A percentile compares a stretch with the other conserved stretches of the same genome.
Evolutionary conservation across 106 monocot genomes (phyloP).

Genomic region (Phalaenopsis aphrodite): DNA sequence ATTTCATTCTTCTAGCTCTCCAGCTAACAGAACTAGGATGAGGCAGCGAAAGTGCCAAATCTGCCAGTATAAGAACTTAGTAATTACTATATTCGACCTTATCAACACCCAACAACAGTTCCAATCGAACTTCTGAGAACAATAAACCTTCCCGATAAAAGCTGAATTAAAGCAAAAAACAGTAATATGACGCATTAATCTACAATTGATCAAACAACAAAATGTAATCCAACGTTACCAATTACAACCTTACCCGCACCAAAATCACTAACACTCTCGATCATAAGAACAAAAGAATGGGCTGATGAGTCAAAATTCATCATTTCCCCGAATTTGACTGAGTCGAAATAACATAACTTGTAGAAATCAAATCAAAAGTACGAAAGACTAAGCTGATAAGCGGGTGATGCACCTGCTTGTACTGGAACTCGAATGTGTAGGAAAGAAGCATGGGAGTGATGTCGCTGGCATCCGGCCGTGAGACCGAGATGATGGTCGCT

Average conservation of each 20-base stretch:
- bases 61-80: not conserved
- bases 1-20: not conserved
- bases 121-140: not conserved
- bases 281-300: not conserved
- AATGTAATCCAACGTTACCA: not conserved
- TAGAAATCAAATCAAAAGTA: not conserved
- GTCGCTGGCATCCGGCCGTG: slow-evolving; percentile 79
- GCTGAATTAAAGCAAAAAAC: not conserved
- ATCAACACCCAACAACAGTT: not conserved
- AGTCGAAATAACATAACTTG: not conserved
- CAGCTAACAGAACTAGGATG: not conserved
- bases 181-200: not conserved
- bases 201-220: not conserved
- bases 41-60: not conserved
- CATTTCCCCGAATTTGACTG: not conserved
- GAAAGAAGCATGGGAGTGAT: slow-evolving; percentile 84
- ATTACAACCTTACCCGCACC: not conserved
- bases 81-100: not conserved
- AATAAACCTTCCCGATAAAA: not conserved
- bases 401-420: slow-evolving; percentile 62
- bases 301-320: not conserved
- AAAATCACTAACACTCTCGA: not conserved
- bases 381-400: not conserved
- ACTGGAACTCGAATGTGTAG: slow-evolving; percentile 88
- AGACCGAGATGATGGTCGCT: slow-evolving; percentile 73